These are phyloP conservation scores for Quercus wislizeni DNA, from an alignment of 306 rosid genomes.

Conservation along the genomic window DNA sequence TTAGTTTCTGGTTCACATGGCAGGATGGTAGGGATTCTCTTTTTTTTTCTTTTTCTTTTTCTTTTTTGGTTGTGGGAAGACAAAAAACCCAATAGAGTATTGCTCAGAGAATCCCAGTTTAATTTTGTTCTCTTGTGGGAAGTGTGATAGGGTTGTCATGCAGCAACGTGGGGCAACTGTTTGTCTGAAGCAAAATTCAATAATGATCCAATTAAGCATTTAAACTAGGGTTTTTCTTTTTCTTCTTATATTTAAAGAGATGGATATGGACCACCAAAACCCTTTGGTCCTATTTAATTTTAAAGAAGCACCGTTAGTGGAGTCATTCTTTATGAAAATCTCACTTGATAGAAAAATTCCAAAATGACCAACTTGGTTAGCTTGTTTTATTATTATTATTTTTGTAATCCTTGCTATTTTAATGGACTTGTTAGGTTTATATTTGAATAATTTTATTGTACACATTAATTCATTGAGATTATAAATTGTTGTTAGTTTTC, in stretches of 20 bases:
- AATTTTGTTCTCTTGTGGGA: conserved; percentile 50
- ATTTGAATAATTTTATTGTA: too few relatives aligned
- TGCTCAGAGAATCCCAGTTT: conserved; percentile 73
- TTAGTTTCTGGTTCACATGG: conserved; percentile 66
- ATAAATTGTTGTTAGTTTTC: too few relatives aligned
- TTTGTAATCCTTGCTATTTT: neutral
- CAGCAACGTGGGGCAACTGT: conserved; percentile 65
- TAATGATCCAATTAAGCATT: conserved; percentile 9
- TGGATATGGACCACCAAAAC: conserved; percentile 16
- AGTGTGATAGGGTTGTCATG: conserved; percentile 43
- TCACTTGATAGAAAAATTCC: neutral
- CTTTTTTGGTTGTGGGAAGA: conserved; percentile 26
- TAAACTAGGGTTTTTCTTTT: neutral
- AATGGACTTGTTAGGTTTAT: neutral
- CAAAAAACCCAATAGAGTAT: conserved; percentile 38
- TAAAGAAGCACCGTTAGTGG: neutral
- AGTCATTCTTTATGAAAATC: neutral
- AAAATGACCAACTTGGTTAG: conserved; percentile 9
- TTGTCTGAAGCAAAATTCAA: conserved; percentile 35
- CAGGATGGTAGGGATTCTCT: conserved; percentile 38
- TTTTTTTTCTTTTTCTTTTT: neutral
- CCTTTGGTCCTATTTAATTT: conserved; percentile 18
- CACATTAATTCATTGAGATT: too few relatives aligned
- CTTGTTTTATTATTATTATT: neutral
- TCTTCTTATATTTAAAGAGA: conserved; percentile 13